Percentiles rank a stretch among this genome's conserved stretches.
phyloP scores from a whole-genome alignment of 2,329 filamentous ascomycete species.

The Aspergillus pseudotamarii region DNA sequence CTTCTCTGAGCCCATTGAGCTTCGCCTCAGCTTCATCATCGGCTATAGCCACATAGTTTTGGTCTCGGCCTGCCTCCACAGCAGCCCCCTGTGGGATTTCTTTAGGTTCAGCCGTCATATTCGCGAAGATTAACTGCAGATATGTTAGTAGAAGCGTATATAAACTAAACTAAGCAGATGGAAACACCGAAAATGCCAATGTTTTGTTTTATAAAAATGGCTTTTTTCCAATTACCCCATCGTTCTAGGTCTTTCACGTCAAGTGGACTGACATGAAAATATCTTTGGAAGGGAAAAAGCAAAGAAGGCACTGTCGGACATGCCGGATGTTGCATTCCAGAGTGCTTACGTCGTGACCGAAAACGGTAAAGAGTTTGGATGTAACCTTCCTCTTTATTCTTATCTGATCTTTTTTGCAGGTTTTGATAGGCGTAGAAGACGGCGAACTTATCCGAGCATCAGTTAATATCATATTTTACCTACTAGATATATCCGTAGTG shows the following conservation, averaged over 20 bases:
- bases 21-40: neutral
- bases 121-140: neutral
- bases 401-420: neutral
- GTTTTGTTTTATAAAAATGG: neutral
- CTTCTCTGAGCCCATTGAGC: neutral
- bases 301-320: neutral
- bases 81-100: neutral
- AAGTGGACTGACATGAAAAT: neutral
- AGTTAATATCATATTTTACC: neutral
- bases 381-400: neutral
- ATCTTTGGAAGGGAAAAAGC: neutral
- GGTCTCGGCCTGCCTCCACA: conserved; percentile 2
- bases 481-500: neutral
- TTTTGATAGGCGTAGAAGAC: neutral
- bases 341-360: conserved; percentile 1
- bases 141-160: neutral
- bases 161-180: neutral
- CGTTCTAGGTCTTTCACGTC: neutral
- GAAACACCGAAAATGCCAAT: neutral
- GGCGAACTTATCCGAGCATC: neutral
- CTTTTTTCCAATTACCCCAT: neutral
- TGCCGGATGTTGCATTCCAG: conserved; percentile 1
- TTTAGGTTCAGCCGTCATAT: neutral
- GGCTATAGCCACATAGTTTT: neutral
- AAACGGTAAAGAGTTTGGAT: neutral